Evolutionary conservation across 805 yeast genomes (phyloP).

Genomic region (Candida coleopterorum): DNA sequence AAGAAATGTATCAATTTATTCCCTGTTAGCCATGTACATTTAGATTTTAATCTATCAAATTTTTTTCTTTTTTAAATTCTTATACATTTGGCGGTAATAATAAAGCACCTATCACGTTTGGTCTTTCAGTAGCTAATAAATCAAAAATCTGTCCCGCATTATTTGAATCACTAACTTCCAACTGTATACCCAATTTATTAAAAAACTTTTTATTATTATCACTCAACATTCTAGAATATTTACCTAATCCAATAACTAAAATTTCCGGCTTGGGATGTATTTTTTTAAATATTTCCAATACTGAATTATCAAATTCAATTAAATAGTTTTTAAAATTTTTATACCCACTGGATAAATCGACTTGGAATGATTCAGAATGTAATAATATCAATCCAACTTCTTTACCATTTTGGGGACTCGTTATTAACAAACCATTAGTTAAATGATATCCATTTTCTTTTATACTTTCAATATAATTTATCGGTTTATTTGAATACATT

Average conservation of each 20-base stretch:
- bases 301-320: conserved; percentile 44
- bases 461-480: conserved; percentile 40
- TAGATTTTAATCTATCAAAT: no score
- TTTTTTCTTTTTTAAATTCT: no score
- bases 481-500: conserved; percentile 37
- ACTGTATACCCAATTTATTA: conserved; percentile 58
- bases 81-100: conserved; percentile 64
- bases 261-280: conserved; percentile 77
- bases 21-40: no score
- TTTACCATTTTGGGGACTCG: conserved; percentile 29
- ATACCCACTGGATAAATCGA: conserved; percentile 45
- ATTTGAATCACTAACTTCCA: conserved; percentile 59
- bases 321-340: conserved; percentile 34
- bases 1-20: no score
- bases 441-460: conserved; percentile 56
- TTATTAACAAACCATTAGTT: conserved; percentile 47
- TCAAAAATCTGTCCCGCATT: conserved; percentile 70
- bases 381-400: conserved; percentile 45
- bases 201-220: conserved; percentile 48
- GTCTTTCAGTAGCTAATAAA: conserved; percentile 74
- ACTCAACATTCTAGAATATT: conserved; percentile 56
- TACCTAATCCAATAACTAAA: conserved; percentile 67
- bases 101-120: conserved; percentile 67
- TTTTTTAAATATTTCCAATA: conserved; percentile 46
- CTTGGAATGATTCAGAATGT: conserved; percentile 58